Evolutionary conservation across 768 basidiomycete genomes (phyloP).

Genomic region (Termitomyces sp.): DNA sequence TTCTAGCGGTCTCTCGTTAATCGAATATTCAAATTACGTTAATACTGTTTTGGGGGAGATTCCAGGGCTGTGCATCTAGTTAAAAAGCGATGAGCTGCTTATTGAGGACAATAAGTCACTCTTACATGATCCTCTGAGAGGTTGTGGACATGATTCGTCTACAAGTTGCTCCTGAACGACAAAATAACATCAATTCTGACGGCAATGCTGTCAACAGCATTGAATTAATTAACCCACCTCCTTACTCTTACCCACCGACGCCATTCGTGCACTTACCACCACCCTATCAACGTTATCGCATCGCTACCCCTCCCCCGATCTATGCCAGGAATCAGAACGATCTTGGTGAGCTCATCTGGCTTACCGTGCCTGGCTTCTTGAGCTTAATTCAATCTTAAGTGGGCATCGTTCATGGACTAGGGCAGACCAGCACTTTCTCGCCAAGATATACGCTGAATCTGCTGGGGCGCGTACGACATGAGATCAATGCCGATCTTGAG

Average conservation of each 20-base stretch:
- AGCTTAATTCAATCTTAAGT: neutral
- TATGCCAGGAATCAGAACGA: neutral
- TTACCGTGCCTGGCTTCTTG: neutral
- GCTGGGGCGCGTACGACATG: neutral
- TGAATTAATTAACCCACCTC: neutral
- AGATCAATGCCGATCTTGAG: neutral
- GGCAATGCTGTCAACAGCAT: neutral
- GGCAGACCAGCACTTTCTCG: neutral
- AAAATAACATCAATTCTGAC: neutral
- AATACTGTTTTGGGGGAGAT: neutral
- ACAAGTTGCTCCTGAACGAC: neutral
- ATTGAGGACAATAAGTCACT: neutral
- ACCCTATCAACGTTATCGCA: neutral
- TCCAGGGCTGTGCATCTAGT: neutral
- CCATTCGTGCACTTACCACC: neutral
- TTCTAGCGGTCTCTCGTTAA: no score
- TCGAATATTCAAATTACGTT: neutral
- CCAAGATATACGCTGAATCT: neutral
- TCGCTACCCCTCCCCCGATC: neutral
- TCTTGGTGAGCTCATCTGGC: neutral
- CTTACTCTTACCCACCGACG: neutral
- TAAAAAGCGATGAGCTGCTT: neutral
- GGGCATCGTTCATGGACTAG: neutral
- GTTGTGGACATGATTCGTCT: neutral
- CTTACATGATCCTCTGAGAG: neutral